Base-by-base conservation (phyloP, 306 rosid species). In the Sophora flavescens region DNA sequence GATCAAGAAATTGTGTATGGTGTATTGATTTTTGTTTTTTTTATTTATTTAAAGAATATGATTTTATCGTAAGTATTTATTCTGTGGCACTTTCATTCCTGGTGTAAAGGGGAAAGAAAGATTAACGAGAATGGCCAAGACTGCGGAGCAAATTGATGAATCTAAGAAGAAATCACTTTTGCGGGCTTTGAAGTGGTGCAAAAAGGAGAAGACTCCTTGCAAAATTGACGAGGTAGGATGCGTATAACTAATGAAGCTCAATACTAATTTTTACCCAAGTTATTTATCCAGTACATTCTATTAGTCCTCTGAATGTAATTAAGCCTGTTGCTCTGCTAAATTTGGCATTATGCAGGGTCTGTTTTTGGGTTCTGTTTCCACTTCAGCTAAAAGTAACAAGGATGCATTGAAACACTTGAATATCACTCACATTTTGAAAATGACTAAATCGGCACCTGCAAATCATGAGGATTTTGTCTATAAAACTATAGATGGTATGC, bases 351-450 rank as follows among this genome's bases (percentile, higher is more conserved):
- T 4, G 45, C 85, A 94, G 98, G 90, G 92, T 79, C 85, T 94
- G 66, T 94, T 78, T 88, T 70, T 94, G 87, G 99, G 96, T 76
- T 90, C 99, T 7, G 7, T 88, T 75, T 87, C 87, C 79, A 78
- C 97, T 78, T 96, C 96, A 6, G 15, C 42, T 57, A 22, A 22
- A 22, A 22, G 22, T 22, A 87, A 95, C 84, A 88, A 76, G 81
- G 73, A 13, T 51, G 81, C 64, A 66, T 87, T 90, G 84, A 88
- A 92, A 81, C 74, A 54, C 51, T 71, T 83, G 41, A 88, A 89
- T 41, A 48, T 92, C 30, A 89, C 96, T n/a, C 96, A 91, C 83
- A 71, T 95, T 81, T 83, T 95, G 82, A 89, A 91, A n/a, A 88
- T 88, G 56, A 87, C 99, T 71, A 84, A 71, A 9, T 33, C 87